Conservation (phyloP, 805 yeast species). For the Saccharomycopsis sp. region DNA sequence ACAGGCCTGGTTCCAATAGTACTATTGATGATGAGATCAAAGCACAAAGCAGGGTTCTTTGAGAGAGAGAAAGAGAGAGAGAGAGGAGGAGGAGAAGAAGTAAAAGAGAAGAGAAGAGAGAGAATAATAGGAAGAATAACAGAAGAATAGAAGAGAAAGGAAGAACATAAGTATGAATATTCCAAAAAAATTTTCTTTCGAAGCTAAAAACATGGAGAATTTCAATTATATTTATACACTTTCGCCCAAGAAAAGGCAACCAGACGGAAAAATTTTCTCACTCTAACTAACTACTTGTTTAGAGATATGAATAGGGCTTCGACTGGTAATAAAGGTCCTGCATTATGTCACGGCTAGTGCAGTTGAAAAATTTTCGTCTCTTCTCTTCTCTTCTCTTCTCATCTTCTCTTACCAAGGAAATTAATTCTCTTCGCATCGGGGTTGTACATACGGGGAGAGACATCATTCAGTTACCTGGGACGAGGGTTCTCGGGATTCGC, state of each 20-base stretch:
- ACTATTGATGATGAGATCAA: not conserved
- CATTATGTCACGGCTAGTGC: not conserved
- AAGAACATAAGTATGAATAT: not conserved
- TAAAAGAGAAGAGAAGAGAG: conserved; percentile 18
- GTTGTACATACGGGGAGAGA: too few relatives aligned
- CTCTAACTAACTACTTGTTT: not conserved
- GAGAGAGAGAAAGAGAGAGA: conserved; percentile 37
- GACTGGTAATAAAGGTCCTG: not conserved
- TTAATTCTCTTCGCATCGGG: not conserved
- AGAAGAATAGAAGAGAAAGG: conserved; percentile 4
- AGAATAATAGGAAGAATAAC: conserved; percentile 22
- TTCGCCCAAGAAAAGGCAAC: not conserved
- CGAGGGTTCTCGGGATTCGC: too few relatives aligned
- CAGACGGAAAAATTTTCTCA: not conserved
- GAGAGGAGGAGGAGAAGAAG: conserved; percentile 27
- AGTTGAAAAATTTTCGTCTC: not conserved
- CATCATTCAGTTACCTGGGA: too few relatives aligned
- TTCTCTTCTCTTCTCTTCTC: not conserved
- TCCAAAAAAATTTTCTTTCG: not conserved
- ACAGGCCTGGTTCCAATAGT: conserved; percentile 20
- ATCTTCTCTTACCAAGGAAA: not conserved
- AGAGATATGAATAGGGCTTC: not conserved
- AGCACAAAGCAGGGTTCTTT: conserved; percentile 28
- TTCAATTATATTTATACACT: not conserved
- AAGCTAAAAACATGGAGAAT: not conserved